phyloP scores from a whole-genome alignment of 2,329 filamentous ascomycete species.

The Venturia aucupariae region DNA sequence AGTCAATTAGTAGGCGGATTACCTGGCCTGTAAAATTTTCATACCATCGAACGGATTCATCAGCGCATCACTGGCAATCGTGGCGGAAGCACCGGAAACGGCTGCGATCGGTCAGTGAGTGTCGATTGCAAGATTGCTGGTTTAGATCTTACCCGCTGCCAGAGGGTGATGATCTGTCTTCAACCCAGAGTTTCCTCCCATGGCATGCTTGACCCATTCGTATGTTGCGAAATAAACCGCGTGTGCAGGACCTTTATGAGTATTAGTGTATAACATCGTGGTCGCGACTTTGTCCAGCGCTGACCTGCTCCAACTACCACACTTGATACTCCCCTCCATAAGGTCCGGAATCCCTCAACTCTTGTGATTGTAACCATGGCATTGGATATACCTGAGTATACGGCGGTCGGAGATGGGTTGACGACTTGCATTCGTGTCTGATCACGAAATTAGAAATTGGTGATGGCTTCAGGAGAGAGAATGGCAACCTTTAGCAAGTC shows the following conservation, averaged over 20 bases:
- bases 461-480: neutral
- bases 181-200: constrained; percentile 82
- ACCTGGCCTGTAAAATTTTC: constrained; percentile 22
- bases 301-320: constrained; percentile 88
- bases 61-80: constrained; percentile 92
- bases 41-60: constrained; percentile 99
- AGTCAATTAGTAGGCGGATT: constrained; percentile 2
- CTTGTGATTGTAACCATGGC: constrained; percentile 87
- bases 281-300: constrained; percentile 18
- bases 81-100: constrained; percentile 86
- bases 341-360: constrained; percentile 77
- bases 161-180: constrained; percentile 86
- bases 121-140: constrained; percentile 13
- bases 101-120: constrained; percentile 43
- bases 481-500: constrained; percentile 84
- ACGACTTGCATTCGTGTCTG: constrained; percentile 98
- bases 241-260: constrained; percentile 71
- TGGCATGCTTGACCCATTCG: constrained; percentile 90
- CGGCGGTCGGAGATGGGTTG: constrained; percentile 68
- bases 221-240: constrained; percentile 98
- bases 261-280: constrained; percentile 11
- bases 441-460: neutral
- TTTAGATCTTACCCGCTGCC: constrained; percentile 61
- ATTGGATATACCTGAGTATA: constrained; percentile 85
- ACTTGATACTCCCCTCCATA: constrained; percentile 96